Evolutionary conservation across 179 eudicot genomes (phyloP).

Genomic region (Heliamphora pulchella): DNA sequence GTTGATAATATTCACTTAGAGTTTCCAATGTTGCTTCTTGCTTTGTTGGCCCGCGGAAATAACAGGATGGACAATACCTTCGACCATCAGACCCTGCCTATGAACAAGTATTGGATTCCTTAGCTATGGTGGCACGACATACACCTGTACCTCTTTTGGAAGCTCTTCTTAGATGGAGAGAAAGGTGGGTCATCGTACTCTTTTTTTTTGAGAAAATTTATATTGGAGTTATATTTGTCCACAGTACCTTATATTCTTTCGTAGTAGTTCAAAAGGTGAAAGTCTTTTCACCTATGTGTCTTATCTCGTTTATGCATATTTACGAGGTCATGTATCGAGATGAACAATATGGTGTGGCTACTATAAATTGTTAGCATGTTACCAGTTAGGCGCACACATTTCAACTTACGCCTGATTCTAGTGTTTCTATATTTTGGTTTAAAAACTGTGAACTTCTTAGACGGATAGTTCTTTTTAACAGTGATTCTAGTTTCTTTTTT

Average conservation of each 20-base stretch:
- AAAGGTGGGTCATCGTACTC: constrained; percentile 40
- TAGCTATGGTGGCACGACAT: constrained; percentile 99
- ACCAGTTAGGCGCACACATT: background rate
- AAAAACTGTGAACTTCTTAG: background rate
- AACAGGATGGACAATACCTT: constrained; percentile 97
- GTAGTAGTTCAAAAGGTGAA: background rate
- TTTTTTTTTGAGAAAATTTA: background rate
- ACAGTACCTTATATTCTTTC: background rate
- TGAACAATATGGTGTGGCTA: background rate
- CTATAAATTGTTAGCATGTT: background rate
- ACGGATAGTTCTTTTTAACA: background rate
- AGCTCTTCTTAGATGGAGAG: constrained; percentile 97
- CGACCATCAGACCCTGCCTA: constrained; percentile 98
- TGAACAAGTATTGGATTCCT: constrained; percentile 95
- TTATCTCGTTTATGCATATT: background rate
- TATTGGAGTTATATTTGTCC: background rate
- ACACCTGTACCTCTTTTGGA: constrained; percentile 95
- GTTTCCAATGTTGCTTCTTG: background rate
- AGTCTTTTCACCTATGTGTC: background rate
- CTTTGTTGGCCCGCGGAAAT: constrained; percentile 14
- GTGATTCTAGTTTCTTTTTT: background rate
- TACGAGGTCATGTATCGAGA: background rate
- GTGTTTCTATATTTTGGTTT: background rate
- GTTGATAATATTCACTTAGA: background rate
- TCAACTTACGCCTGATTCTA: background rate